Base-by-base conservation (phyloP, 2,329 filamentous ascomycete genomes). In the Fusarium albosuccineum region DNA sequence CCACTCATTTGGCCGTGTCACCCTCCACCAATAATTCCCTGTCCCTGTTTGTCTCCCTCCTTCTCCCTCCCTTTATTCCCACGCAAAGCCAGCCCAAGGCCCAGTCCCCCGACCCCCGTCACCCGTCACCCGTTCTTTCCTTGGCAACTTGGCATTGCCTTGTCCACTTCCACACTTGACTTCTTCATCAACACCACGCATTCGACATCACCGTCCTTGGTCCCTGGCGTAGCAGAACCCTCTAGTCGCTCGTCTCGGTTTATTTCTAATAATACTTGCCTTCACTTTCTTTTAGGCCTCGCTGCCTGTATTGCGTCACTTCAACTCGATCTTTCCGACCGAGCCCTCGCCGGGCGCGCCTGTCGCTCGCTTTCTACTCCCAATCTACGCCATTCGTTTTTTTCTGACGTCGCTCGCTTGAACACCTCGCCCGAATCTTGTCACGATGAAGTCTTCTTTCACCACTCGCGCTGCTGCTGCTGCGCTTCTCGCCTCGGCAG, bases 111-210 rank as follows among this genome's bases (percentile, higher is more conserved):
- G 41, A 44, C 57, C 66, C 62, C 64, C 64, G 42, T 63, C 62
- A 16, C 62, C 64, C 64, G 42, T 63, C 62, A 16, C 57, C 63
- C 48, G 64, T 72, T 60, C 53, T 61, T 68, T 71, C 63, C 70
- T 71, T 73, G 70, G 68, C 70, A 68, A 65, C 60, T 68, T 66
- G 65, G 62, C 65, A 44, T 22, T 50, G 52, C 59, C 50, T 54
- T 53, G 42, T 48, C 51, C 65, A 56, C 56, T 66, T 60, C 40
- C 49, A 40, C 45, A 56, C 60, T 60, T 68, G 44, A 56, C 63
- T 64, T 64, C 52, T 63, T 62, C 70, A 71, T 68, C 68, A 72
- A 67, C 70, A 72, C 57, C 48, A 57, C 53, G 46, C 60, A 65
- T 57, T 53, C 56, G 52, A 62, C 66, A 57, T 66, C 58, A 42